phyloP scores from a whole-genome alignment of 2,329 filamentous ascomycete species.

The Colletotrichum sublineola region DNA sequence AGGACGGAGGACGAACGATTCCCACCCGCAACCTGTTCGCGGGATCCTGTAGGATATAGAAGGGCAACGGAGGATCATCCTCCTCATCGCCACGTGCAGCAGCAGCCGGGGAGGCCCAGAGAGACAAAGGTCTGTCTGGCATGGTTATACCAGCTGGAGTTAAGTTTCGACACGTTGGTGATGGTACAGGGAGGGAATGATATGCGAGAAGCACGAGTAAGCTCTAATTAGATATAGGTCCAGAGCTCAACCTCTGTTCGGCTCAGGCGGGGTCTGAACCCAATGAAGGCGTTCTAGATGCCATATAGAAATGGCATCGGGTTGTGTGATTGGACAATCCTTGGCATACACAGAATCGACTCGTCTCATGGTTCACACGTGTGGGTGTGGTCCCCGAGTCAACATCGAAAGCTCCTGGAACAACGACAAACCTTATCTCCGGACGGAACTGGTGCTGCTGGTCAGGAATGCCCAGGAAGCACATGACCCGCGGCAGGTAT shows the following conservation, averaged over 20 bases:
- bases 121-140: neutral
- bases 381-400: conserved; percentile 30
- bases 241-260: neutral
- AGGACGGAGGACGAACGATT: neutral
- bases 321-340: neutral
- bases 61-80: neutral
- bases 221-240: neutral
- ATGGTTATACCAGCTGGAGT: conserved; percentile 18
- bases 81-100: neutral
- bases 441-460: conserved; percentile 3
- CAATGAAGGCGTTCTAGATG: neutral
- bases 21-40: neutral
- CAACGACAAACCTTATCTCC: conserved; percentile 24
- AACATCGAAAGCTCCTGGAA: conserved; percentile 35
- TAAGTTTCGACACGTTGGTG: conserved; percentile 19
- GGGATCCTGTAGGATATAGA: neutral
- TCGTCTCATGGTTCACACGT: conserved; percentile 29
- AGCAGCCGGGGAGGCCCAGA: conserved; percentile 1
- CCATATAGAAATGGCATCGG: neutral
- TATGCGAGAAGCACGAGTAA: neutral
- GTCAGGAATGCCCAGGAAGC: conserved; percentile 1
- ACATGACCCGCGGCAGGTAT: neutral
- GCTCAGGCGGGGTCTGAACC: neutral
- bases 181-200: neutral
- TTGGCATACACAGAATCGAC: neutral